Evolutionary conservation across 2,329 filamentous ascomycete genomes (phyloP), one percentile per base, ranked within the genome.

Genomic region (Aspergillus texensis): DNA sequence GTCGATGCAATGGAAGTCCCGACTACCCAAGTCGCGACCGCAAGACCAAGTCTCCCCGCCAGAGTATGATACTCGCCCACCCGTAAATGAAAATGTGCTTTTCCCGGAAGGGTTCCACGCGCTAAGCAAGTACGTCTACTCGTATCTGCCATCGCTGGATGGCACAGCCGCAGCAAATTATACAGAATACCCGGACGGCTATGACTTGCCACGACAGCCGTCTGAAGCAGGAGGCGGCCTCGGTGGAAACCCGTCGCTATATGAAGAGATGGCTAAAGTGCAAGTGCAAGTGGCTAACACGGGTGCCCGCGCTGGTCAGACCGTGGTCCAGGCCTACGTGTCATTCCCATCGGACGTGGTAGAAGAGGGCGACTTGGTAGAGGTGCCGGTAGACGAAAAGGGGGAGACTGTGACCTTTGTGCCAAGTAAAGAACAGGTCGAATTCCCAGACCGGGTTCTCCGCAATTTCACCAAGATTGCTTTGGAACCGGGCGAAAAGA

Each of bases 401-500:
- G 32, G 48, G 14, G 32, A 57, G 46, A 43, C 46, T 50, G 39
- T 53, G 46, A 66, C 64, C 67, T 55, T 64, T 64, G 58, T 66
- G 65, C 39, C 28, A 64, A 30, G 65, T 14, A 75, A 78, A 9
- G 79, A 83, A 61, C 50, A 67, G n/a, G 81, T 83, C 26, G 89
- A 92, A 32, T 93, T 92, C 58, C 90, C 90, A 0, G 76, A 88
- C 1, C 74, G 78, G 36, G 77, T 78, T n/a, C 81, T 93, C 24
- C 85, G 91, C 16, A 90, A 90, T 34, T 93, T 93, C 72, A 88
- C 90, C 66, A 93, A 93, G 80, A 79, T 91, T 2, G 75, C 79
- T 30, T 76, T 93, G 19, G 78, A 82, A 4, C 81, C 83, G 0
- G 87, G 86, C 0, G 80, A 87, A 71, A 83, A 76, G 4, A 76